Percentiles rank a stretch among this genome's conserved stretches.
Evolutionary conservation across 2,329 filamentous ascomycete genomes (phyloP).

Genomic region (Stromatinia cepivora): DNA sequence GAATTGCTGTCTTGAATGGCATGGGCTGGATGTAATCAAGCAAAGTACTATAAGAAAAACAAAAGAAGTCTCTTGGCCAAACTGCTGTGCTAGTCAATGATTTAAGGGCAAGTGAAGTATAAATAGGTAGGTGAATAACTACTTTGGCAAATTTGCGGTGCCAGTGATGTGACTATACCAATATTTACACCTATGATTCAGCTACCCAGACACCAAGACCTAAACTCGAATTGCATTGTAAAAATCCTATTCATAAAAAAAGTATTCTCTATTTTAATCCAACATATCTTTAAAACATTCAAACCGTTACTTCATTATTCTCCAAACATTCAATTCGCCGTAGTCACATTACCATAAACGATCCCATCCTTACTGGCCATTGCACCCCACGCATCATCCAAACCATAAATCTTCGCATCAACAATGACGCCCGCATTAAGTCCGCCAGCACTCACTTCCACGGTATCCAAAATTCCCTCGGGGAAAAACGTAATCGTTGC

Average conservation of each 20-base stretch:
- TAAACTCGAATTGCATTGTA: not conserved
- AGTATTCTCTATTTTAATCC: not conserved
- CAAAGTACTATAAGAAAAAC: not conserved
- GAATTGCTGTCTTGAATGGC: not conserved
- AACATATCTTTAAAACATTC: not conserved
- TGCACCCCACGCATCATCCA: conserved; percentile 44
- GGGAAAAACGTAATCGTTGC: conserved; percentile 55
- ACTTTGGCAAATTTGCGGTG: not conserved
- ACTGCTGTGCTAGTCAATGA: not conserved
- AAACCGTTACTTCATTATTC: not conserved
- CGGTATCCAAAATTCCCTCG: conserved; percentile 40
- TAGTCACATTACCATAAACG: conserved; percentile 35
- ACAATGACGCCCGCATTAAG: conserved; percentile 36
- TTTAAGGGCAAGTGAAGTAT: not conserved
- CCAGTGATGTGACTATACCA: not conserved
- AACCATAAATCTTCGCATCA: conserved; percentile 42
- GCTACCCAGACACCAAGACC: not conserved
- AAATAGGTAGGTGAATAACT: not conserved
- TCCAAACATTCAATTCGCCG: not conserved
- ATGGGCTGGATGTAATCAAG: not conserved
- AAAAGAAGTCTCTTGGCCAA: not conserved
- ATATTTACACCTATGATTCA: no score
- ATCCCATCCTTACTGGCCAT: conserved; percentile 30
- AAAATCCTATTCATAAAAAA: not conserved
- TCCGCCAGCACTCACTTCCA: conserved; percentile 34